Evolutionary conservation across 345 rosid genomes (phyloP), one percentile per base, ranked within the genome.

Genomic region (Salix exigua): DNA sequence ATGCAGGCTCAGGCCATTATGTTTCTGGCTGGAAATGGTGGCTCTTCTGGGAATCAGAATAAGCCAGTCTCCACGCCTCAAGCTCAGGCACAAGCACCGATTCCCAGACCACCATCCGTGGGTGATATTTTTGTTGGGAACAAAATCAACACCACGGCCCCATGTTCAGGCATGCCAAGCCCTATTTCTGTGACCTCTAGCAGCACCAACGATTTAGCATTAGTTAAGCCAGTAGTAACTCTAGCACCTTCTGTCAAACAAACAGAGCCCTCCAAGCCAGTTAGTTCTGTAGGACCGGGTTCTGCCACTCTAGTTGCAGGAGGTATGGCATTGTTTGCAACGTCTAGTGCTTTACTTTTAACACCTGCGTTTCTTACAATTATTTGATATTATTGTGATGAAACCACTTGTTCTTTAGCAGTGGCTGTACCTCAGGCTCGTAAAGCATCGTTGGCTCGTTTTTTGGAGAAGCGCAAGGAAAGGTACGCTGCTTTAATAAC

Each of bases 391-490:
- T 28, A 23, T 31, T 70, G 33, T 28, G 67, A 76, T 35, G 35
- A 71, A 70, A 28, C 11, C 14, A 53, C 5, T 38, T 0, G 44
- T 64, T 30, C 73, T 58, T 65, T 63, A 73, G 82, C 84, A 85
- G 94, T 75, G 6, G 80, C 77, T 67, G 74, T 76, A 33, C 83
- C 83, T 68, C 83, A 81, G 66, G 83, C 83, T 62, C 83, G 83
- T 26, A 73, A 77, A 76, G 83, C 83, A 46, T 81, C 83, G 23
- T 68, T 81, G 71, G 77, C 77, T 35, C 76, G 83, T 44, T 81
- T 81, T 51, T 17, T 81, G 74, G 83, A 81, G 78, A 81, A 77
- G 77, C 83, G 83, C 71, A 81, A 81, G 60, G 83, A 81, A 77
- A 81, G 83, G 83, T 81, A 66, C 5, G 50, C 8, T 28, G 55